Base-by-base conservation (phyloP, 2,329 filamentous ascomycete genomes). In the Botrytis pseudocinerea region DNA sequence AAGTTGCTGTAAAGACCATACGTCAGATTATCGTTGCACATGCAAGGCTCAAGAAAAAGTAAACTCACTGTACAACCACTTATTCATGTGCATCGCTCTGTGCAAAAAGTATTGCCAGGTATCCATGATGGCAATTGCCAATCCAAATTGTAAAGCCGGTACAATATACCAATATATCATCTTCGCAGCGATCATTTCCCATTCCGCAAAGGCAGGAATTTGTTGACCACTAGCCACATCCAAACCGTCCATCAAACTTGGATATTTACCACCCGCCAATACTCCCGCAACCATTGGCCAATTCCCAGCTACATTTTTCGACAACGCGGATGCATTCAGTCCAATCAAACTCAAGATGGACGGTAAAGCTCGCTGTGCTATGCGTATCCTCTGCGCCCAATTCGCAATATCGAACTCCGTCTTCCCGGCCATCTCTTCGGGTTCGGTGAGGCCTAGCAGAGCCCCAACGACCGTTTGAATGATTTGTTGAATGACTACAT, bases 101-200 rank as follows among this genome's bases (percentile, higher is more conserved):
- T 99, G 96, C 79, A 95, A 87, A 84, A 98, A 97, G 84, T 99
- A 99, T 82, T 99, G 95, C 96, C 96, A 99, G 62, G 94, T 96
- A 83, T 99, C 96, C 78, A 98, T 88, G 76, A 97, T 86, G 76
- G 89, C 84, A 74, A 95, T 88, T 38, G 91, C 96, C 68, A 93
- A 80, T 73, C 88, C 84, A 80, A 97, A 93, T 82, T 98, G 95
- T 66, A 95, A 72, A 4, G 85, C 87, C 0, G 96, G 96, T 75
- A 98, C 87, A 57, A 91, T 81, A 75, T 90, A 84, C 86, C 93
- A 92, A 85, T 98, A 98, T 76, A 97, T 89, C 74, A 88, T 85
- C 82, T 91, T 92, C 60, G 94, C 96, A 48, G 89, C 83, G 44
- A 86, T 76, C 61, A 97, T 80, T 83, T 98, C 95, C 95, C 95